Percentiles rank a stretch among this genome's conserved stretches.
phyloP scores from a whole-genome alignment of 495 filamentous ascomycete species.

The Alectoria sarmentosa region DNA sequence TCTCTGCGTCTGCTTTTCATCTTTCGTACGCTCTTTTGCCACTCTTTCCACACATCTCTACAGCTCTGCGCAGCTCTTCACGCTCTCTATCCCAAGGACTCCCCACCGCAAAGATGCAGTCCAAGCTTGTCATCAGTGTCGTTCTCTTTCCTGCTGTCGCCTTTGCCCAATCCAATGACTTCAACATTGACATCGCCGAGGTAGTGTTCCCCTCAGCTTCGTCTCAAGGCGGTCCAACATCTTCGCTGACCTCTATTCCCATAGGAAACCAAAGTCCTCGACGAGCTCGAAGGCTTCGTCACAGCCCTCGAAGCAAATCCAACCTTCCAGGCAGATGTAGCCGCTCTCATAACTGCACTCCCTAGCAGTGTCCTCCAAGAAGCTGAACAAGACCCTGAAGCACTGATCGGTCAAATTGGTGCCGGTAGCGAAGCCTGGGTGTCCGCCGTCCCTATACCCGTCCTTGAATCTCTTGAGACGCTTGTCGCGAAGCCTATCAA shows the following conservation, averaged over 20 bases:
- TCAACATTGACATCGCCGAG: constrained; percentile 10
- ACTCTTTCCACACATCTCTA: neutral
- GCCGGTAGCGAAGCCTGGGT: constrained; percentile 1
- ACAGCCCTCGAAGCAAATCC: constrained; percentile 10
- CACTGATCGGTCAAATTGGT: constrained; percentile 4
- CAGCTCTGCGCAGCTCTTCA: neutral
- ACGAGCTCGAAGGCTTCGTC: constrained; percentile 1
- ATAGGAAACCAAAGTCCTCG: constrained; percentile 11
- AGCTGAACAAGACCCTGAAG: constrained; percentile 8
- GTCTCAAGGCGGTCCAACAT: neutral
- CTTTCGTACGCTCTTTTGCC: neutral
- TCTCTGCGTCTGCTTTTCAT: neutral
- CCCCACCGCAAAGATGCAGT: constrained; percentile 5
- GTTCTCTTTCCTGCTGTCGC: neutral
- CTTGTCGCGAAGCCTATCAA: constrained; percentile 10
- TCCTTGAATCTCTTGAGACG: constrained; percentile 8
- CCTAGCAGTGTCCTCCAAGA: constrained; percentile 12
- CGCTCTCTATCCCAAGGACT: neutral
- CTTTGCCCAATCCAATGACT: constrained; percentile 7
- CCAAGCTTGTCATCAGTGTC: constrained; percentile 1
- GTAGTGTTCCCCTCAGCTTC: neutral
- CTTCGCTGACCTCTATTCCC: neutral
- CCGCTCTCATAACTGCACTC: neutral
- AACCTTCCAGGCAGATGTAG: constrained; percentile 17
- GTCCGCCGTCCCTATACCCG: constrained; percentile 10